Evolutionary conservation across 1,284 basidiomycete genomes (phyloP), one percentile per base, ranked within the genome.

Genomic region (Trametes hirsuta): DNA sequence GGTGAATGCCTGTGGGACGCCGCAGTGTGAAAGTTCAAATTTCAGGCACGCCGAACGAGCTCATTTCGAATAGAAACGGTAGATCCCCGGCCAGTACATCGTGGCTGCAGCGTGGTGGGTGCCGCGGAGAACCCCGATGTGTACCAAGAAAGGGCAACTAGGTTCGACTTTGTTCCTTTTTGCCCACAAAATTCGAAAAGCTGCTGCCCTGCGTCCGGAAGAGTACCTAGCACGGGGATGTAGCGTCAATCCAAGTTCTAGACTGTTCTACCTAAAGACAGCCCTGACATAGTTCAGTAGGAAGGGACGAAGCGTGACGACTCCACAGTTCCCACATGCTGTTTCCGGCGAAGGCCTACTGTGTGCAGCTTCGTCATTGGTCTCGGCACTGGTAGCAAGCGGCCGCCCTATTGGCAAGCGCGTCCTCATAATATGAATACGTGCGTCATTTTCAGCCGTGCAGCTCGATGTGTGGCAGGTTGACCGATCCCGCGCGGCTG

Each of bases 281-380:
- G 30, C 30, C 5, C 53, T 58, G 44, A 44, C 40, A 51, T 48
- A 45, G 49, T 55, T 53, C 56, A 61, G 47, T 45, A 58, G 52
- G n/a, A 25, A 34, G 53, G 49, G 40, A 49, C 53, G 61, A 52
- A 40, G 59, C 59, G 47, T 40, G 59, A 40, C 50, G 49, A 58
- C 62, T 64, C 62, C 62, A 61, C 59, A 61, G 48, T 63, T 63
- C 62, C 62, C 62, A 63, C 58, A 63, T 63, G 53, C 54, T 47
- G 48, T 39, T 41, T 50, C 50, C 51, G 60, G 52, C 48, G 56
- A 58, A 55, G 42, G 42, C 37, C 25, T 18, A 51, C 30, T 30
- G 18, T 21, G 55, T 45, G 39, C 24, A 9, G 25, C 46, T 25
- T 54, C 63, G 63, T 65, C 63, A 65, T 65, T 54, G 60, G 63